phyloP scores from a whole-genome alignment of 2,329 filamentous ascomycete genomes.

The Aureobasidium uvarum region DNA sequence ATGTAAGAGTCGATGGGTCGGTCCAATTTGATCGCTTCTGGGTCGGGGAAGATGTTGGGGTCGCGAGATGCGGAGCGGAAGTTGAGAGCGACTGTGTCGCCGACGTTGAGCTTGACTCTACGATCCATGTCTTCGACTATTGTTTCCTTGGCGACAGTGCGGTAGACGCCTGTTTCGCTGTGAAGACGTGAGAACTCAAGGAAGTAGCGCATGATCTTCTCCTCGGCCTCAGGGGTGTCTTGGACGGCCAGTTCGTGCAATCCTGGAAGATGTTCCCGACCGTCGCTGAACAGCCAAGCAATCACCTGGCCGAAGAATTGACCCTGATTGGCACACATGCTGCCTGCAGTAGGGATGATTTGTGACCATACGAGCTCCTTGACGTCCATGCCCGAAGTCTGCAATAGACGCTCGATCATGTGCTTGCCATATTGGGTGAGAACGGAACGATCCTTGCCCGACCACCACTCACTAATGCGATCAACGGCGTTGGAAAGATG shows the following conservation, averaged over 20 bases:
- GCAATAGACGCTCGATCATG: conserved; percentile 55
- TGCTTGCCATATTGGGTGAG: conserved; percentile 56
- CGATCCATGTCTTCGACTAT: conserved; percentile 38
- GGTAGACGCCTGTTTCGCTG: conserved; percentile 46
- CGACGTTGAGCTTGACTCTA: conserved; percentile 38
- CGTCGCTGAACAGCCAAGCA: conserved; percentile 55
- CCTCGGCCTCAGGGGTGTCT: conserved; percentile 48
- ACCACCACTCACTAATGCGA: conserved; percentile 20
- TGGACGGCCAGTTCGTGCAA: conserved; percentile 51
- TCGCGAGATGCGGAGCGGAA: conserved; percentile 46
- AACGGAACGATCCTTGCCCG: conserved; percentile 33
- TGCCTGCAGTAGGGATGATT: conserved; percentile 57
- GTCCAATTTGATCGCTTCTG: conserved; percentile 41
- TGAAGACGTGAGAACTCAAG: conserved; percentile 47
- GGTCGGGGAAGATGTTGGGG: conserved; percentile 43
- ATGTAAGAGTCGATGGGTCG: conserved; percentile 46
- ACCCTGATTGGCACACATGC: conserved; percentile 57
- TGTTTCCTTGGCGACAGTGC: conserved; percentile 39
- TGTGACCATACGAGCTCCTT: conserved; percentile 57
- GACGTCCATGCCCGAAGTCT: conserved; percentile 45
- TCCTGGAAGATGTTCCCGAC: conserved; percentile 48
- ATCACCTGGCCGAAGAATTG: conserved; percentile 58
- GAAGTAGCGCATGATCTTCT: conserved; percentile 52
- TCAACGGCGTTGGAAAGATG: conserved; percentile 35
- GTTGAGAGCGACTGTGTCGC: conserved; percentile 46